Conservation (phyloP, 1,284 basidiomycete species). For the Rhodofomes roseus region DNA sequence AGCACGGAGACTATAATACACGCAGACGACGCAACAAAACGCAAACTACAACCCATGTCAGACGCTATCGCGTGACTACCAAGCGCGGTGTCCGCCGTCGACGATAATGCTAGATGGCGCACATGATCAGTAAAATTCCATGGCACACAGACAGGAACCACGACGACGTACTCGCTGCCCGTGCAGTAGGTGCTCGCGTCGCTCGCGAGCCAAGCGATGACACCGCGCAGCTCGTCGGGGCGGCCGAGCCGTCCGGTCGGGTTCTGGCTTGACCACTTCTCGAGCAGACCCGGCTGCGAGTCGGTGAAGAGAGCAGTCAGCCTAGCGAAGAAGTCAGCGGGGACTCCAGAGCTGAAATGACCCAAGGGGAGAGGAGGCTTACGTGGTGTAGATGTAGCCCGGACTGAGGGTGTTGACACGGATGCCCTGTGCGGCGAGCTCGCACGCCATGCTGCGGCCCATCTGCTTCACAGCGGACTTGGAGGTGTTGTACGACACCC, state of each 20-base stretch:
- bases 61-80: conserved; percentile 36
- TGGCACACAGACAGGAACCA: not conserved
- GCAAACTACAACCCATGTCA: not conserved
- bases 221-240: conserved; percentile 77
- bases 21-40: not conserved
- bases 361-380: conserved; percentile 21
- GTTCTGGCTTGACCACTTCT: conserved; percentile 75
- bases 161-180: conserved; percentile 61
- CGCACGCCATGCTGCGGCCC: conserved; percentile 81
- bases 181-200: conserved; percentile 76
- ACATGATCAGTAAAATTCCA: not conserved
- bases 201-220: conserved; percentile 73
- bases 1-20: not conserved
- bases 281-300: conserved; percentile 61
- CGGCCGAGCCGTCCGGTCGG: conserved; percentile 77
- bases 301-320: conserved; percentile 80
- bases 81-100: conserved; percentile 67
- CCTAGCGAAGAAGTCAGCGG: conserved; percentile 28
- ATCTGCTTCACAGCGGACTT: conserved; percentile 84
- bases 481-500: conserved; percentile 80
- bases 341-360: not conserved
- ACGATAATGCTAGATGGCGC: conserved; percentile 53
- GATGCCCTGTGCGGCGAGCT: conserved; percentile 68
- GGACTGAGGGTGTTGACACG: conserved; percentile 76
- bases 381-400: conserved; percentile 75